A percentile compares a stretch with the other conserved stretches of the same genome.
phyloP scores from a whole-genome alignment of 805 yeast genomes.

The Lipomyces orientalis region DNA sequence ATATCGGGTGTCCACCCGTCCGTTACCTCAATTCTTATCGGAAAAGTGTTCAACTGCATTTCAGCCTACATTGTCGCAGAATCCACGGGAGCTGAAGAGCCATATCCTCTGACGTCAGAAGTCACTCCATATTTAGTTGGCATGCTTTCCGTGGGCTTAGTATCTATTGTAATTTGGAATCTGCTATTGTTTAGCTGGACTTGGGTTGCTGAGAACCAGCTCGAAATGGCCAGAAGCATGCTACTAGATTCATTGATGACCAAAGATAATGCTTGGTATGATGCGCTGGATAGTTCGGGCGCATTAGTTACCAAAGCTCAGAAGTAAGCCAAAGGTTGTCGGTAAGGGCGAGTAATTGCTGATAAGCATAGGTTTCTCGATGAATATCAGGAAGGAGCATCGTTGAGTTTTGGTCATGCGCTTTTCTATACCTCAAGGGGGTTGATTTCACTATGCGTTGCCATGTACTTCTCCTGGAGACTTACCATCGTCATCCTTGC shows the following conservation, averaged over 20 bases:
- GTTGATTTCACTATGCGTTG: constrained; percentile 52
- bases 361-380: constrained; percentile 21
- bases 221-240: constrained; percentile 20
- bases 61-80: constrained; percentile 3
- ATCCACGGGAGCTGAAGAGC: background rate
- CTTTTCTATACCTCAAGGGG: constrained; percentile 15
- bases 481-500: constrained; percentile 79
- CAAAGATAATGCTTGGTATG: constrained; percentile 26
- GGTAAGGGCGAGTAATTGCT: background rate
- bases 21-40: constrained; percentile 21
- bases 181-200: constrained; percentile 15
- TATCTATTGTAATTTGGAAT: constrained; percentile 27
- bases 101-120: constrained; percentile 13
- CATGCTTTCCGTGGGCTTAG: constrained; percentile 9
- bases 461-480: constrained; percentile 84
- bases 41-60: constrained; percentile 21
- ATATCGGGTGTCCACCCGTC: constrained; percentile 23
- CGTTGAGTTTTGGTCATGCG: constrained; percentile 11
- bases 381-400: constrained; percentile 29
- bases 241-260: constrained; percentile 19
- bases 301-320: constrained; percentile 28
- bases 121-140: constrained; percentile 24
- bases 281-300: constrained; percentile 28
- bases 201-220: constrained; percentile 32
- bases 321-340: constrained; percentile 12